Conservation (phyloP, 352 stramenopile genomes). For the Thalassiosira mediterranea region DNA sequence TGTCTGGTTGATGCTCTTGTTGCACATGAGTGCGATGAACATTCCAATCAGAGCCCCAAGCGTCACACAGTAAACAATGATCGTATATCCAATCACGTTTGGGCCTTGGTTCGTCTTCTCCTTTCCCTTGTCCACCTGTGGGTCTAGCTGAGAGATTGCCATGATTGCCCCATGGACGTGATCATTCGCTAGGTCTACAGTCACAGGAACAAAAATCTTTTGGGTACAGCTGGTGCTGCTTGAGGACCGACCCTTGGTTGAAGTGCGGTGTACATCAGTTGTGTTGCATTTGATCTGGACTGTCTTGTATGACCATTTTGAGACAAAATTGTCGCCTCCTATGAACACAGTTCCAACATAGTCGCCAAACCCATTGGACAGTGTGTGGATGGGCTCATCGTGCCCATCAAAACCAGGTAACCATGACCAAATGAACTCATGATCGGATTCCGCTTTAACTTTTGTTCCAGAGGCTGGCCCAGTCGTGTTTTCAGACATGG, state of each 20-base stretch:
- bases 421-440: conserved; percentile 85
- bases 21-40: conserved; percentile 80
- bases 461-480: conserved; percentile 7
- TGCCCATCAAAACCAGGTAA: conserved; percentile 82
- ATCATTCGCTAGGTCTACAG: conserved; percentile 67
- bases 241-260: conserved; percentile 21
- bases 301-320: conserved; percentile 79
- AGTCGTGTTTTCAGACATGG: neutral
- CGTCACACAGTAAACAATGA: conserved; percentile 80
- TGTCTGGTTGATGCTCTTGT: conserved; percentile 65
- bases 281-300: conserved; percentile 42
- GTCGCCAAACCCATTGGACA: conserved; percentile 81
- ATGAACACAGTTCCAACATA: conserved; percentile 83
- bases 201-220: conserved; percentile 68
- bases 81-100: conserved; percentile 69
- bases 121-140: conserved; percentile 39
- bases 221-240: conserved; percentile 39
- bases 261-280: conserved; percentile 35
- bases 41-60: conserved; percentile 81
- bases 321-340: conserved; percentile 82
- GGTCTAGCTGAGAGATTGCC: conserved; percentile 83
- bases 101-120: conserved; percentile 23
- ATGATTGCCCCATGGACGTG: conserved; percentile 80
- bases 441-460: conserved; percentile 34
- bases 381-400: conserved; percentile 77